phyloP scores from a whole-genome alignment of 805 yeast species.

The Metschnikowia chrysomelidarum region DNA sequence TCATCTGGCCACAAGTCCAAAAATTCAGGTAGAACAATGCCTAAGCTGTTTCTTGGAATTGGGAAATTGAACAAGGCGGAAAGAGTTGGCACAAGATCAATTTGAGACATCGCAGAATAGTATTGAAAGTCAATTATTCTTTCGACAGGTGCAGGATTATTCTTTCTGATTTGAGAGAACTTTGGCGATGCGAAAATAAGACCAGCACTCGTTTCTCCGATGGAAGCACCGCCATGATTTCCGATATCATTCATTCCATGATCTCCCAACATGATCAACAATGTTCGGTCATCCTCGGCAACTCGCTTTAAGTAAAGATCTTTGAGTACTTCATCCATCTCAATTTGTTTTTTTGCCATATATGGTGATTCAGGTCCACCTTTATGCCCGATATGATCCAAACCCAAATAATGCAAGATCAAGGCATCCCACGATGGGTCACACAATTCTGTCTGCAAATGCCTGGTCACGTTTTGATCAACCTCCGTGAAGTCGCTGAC shows the following conservation, averaged over 20 bases:
- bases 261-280: conserved; percentile 82
- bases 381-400: conserved; percentile 97
- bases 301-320: conserved; percentile 41
- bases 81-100: conserved; percentile 72
- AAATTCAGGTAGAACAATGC: conserved; percentile 61
- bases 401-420: conserved; percentile 85
- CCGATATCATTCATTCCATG: conserved; percentile 97
- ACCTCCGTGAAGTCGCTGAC: conserved; percentile 95
- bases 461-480: conserved; percentile 89
- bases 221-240: conserved; percentile 93
- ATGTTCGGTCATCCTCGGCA: conserved; percentile 38
- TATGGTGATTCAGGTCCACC: conserved; percentile 83
- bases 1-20: conserved; percentile 48
- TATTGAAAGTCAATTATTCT: conserved; percentile 49
- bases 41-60: conserved; percentile 71
- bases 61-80: conserved; percentile 60
- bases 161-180: conserved; percentile 31
- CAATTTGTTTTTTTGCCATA: conserved; percentile 80
- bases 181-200: conserved; percentile 65
- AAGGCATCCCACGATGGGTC: conserved; percentile 72
- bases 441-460: conserved; percentile 59
- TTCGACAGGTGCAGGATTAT: conserved; percentile 36
- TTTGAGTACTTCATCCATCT: conserved; percentile 74
- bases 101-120: conserved; percentile 55
- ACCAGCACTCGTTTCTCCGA: conserved; percentile 90